Base-by-base conservation (phyloP, 192 early-diverging fungal genomes). In the Coemansia sp. region DNA sequence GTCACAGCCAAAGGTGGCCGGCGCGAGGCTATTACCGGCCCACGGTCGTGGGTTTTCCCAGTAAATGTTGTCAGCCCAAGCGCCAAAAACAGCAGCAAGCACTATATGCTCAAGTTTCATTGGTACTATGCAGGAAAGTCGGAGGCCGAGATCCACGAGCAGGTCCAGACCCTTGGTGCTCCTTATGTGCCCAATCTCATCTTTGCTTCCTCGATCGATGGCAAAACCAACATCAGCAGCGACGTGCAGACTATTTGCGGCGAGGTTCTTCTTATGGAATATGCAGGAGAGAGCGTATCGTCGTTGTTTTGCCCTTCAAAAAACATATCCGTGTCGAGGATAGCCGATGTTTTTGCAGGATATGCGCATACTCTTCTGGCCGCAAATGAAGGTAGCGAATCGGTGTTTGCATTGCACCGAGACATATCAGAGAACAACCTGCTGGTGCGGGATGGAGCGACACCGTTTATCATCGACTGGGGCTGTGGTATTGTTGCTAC, bases 301-400 rank as follows among this genome's bases (percentile, higher is more conserved):
- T 15, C 22, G 46, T 18, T 62, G 11, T 16, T 40, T 5, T 1
- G 10, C 4, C 15, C 15, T 3, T 26, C 39, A 3, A 22, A 4
- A 12, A 22, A 18, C 42, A 46, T 16, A 22, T 9, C 41, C 6
- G 22, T 10, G 16, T 32, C 9, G 10, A 11, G 22, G 6, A n/a
- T 62, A 22, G 22, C 19, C 21, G 61, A 62, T 26, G 21, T 62
- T 7, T 62, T 62, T 46, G 61, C 61, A 11, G 61, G 61, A 13
- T 62, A 62, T 46, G 61, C 19, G 2, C 61, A 62, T 26, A 62
- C 61, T 1, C 46, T 62, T n/a, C 39, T 62, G 15, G 42, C 61
- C 13, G 61, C 61, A 5, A 15, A 10, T 13, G 22, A 42, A 11
- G 43, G 42, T 19, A 4, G n/a, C 8, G 6, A 12, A 46, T n/a